Percentiles rank a stretch among this genome's conserved stretches.
These are phyloP conservation scores for Thermothielavioides terrestris DNA, from an alignment of 495 filamentous ascomycete genomes.

Conservation along the genomic window DNA sequence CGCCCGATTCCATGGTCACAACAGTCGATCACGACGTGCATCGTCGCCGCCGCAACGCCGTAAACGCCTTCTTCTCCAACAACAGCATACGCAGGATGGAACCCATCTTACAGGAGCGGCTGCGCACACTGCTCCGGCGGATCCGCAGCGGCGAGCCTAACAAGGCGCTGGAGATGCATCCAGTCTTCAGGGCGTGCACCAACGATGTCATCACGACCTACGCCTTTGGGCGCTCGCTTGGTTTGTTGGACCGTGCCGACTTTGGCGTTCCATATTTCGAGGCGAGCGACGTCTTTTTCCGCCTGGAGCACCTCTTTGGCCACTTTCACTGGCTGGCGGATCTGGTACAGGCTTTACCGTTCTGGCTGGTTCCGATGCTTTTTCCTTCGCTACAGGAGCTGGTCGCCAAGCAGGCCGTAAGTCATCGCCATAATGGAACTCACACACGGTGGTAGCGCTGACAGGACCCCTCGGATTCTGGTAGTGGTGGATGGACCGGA, in stretches of 20 bases:
- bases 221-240: constrained; percentile 6
- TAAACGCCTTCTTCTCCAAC: constrained; percentile 9
- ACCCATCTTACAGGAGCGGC: constrained; percentile 1
- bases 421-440: background rate
- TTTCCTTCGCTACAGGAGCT: background rate
- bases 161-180: constrained; percentile 1
- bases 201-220: constrained; percentile 13
- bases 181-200: constrained; percentile 5
- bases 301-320: background rate
- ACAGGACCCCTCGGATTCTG: background rate
- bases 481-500: constrained; percentile 5
- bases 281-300: constrained; percentile 2
- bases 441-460: background rate
- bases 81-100: constrained; percentile 5
- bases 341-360: background rate
- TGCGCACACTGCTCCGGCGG: background rate
- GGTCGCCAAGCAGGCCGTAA: background rate
- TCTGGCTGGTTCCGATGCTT: background rate
- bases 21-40: constrained; percentile 8
- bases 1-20: constrained; percentile 3
- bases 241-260: constrained; percentile 2
- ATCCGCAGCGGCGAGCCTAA: background rate
- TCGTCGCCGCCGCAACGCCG: constrained; percentile 7
- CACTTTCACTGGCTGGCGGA: background rate
- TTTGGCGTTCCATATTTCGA: background rate